Conservation (phyloP, 148 eudicot genomes). For the Talinum fruticosum region DNA sequence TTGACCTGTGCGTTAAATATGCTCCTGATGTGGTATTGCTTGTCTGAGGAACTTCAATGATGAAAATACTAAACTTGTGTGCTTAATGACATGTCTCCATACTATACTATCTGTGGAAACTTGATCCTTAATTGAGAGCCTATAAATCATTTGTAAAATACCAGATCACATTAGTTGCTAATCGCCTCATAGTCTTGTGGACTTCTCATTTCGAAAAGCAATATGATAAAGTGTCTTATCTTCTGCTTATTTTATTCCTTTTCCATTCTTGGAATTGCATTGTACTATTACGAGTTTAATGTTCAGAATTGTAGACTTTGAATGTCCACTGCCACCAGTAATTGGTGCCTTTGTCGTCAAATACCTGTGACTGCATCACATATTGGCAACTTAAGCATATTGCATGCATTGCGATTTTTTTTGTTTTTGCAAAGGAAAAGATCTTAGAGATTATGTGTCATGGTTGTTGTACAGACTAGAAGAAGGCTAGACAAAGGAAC, state of each 20-base stretch:
- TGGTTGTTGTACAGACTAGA: constrained; percentile 51
- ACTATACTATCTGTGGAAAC: not conserved
- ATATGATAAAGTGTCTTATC: not conserved
- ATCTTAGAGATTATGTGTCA: constrained; percentile 18
- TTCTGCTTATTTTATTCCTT: not conserved
- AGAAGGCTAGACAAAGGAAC: constrained; percentile 58
- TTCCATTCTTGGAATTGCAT: not conserved
- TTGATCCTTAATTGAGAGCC: not conserved
- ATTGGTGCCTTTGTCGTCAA: not conserved
- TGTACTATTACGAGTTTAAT: not conserved
- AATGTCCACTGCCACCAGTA: not conserved
- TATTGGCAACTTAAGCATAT: not conserved
- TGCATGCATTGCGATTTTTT: not conserved
- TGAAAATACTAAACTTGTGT: not conserved
- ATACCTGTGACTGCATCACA: constrained; percentile 3
- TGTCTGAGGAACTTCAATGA: not conserved
- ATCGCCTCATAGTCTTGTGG: not conserved
- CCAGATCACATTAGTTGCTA: not conserved
- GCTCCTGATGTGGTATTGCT: constrained; percentile 36
- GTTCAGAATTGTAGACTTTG: not conserved
- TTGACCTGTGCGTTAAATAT: not conserved
- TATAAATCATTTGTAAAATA: not conserved
- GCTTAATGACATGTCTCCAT: not conserved
- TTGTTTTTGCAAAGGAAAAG: not conserved
- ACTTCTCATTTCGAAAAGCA: not conserved